phyloP scores from a whole-genome alignment of 73 alveolate genomes.

The Stentor coeruleus region DNA sequence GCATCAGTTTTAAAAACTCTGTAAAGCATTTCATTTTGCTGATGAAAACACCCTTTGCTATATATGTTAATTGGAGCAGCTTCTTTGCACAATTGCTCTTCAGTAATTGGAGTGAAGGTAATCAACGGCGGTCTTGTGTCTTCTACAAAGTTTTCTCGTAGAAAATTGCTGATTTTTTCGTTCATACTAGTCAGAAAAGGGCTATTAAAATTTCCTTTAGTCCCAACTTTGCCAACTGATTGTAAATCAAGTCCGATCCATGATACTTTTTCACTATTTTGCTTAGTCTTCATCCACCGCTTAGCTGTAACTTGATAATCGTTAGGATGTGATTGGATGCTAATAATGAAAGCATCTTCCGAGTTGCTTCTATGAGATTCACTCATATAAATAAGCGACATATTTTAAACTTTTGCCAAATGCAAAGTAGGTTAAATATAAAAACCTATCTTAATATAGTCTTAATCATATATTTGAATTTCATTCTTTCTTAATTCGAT shows the following conservation, averaged over 20 bases:
- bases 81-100: constrained; percentile 6
- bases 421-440: too few relatives aligned
- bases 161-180: neutral
- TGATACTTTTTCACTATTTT: neutral
- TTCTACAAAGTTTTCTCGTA: neutral
- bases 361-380: constrained; percentile 7
- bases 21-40: constrained; percentile 47
- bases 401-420: too few relatives aligned
- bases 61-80: constrained; percentile 27
- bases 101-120: neutral
- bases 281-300: neutral
- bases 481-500: too few relatives aligned
- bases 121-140: constrained; percentile 19
- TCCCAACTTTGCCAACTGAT: constrained; percentile 18
- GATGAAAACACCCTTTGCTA: constrained; percentile 38
- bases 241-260: constrained; percentile 17
- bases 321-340: neutral
- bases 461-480: too few relatives aligned
- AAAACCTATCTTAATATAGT: too few relatives aligned
- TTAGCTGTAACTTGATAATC: neutral
- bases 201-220: neutral
- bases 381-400: constrained; percentile 14
- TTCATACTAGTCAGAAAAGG: neutral
- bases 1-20: constrained; percentile 48
- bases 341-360: neutral